phyloP scores from a whole-genome alignment of 176 grass and related monocot species.

The Carex myosuroides region DNA sequence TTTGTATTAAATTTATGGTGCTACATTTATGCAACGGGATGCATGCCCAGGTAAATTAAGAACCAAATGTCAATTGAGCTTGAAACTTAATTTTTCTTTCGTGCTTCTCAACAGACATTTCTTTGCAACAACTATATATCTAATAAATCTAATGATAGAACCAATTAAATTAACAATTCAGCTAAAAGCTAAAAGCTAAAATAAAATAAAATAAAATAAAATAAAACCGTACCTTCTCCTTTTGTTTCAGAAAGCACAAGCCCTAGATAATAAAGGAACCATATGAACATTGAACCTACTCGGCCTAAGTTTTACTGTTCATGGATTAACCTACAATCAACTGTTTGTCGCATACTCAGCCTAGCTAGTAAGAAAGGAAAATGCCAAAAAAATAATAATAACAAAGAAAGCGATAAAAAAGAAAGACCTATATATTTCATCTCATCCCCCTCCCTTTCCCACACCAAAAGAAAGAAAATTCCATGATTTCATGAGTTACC shows the following conservation, averaged over 20 bases:
- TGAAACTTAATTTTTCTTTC: background rate
- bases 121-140: background rate
- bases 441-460: background rate
- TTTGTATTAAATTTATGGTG: background rate
- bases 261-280: background rate
- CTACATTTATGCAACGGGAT: background rate
- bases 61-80: background rate
- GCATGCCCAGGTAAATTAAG: background rate
- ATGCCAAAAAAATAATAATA: background rate
- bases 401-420: background rate
- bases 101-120: background rate
- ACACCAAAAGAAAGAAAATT: background rate
- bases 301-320: background rate
- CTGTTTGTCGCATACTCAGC: background rate
- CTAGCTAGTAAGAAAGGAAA: background rate
- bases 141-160: background rate
- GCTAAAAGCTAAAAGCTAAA: background rate
- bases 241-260: background rate
- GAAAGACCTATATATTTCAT: background rate
- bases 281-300: background rate
- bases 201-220: no score
- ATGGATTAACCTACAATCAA: background rate
- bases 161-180: background rate
- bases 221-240: background rate
- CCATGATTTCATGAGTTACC: background rate